phyloP scores from a whole-genome alignment of 371 early-diverging fungal genomes.

The Syncephalastrum monosporum region DNA sequence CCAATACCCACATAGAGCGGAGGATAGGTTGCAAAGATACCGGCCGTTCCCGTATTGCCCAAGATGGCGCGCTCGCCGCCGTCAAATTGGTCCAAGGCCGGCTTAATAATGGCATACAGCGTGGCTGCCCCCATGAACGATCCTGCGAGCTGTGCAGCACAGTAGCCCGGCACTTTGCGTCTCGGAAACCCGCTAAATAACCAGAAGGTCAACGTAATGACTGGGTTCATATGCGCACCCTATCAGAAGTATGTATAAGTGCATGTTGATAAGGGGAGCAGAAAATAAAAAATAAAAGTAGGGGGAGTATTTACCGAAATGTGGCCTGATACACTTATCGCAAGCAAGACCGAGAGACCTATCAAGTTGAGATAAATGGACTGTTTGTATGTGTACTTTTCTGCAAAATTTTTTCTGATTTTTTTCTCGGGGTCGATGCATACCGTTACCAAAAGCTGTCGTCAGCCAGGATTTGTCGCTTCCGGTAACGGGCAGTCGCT shows the following conservation, averaged over 20 bases:
- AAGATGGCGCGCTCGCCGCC: conserved; percentile 56
- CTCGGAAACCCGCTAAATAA: conserved; percentile 69
- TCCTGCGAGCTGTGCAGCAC: conserved; percentile 64
- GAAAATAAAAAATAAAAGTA: conserved; percentile 7
- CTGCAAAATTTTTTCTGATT: conserved; percentile 1
- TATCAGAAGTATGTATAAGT: conserved; percentile 16
- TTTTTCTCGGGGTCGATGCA: neutral
- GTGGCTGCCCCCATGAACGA: conserved; percentile 73
- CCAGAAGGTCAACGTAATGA: conserved; percentile 70
- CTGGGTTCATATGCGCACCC: conserved; percentile 84
- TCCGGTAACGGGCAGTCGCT: conserved; percentile 21
- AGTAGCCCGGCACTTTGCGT: conserved; percentile 61
- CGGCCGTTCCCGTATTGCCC: conserved; percentile 59
- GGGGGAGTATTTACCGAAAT: conserved; percentile 58
- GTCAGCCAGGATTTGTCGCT: conserved; percentile 38
- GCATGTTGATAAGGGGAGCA: neutral
- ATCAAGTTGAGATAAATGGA: neutral
- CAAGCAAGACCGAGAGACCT: conserved; percentile 41
- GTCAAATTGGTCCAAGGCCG: conserved; percentile 59
- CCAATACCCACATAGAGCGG: conserved; percentile 51
- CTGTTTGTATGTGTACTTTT: neutral
- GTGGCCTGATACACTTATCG: conserved; percentile 69
- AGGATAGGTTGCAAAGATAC: conserved; percentile 72
- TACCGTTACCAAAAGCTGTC: conserved; percentile 39
- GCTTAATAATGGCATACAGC: conserved; percentile 54